Evolutionary conservation across 73 alveolate species (phyloP).

Genomic region (Symbiodinium natans): DNA sequence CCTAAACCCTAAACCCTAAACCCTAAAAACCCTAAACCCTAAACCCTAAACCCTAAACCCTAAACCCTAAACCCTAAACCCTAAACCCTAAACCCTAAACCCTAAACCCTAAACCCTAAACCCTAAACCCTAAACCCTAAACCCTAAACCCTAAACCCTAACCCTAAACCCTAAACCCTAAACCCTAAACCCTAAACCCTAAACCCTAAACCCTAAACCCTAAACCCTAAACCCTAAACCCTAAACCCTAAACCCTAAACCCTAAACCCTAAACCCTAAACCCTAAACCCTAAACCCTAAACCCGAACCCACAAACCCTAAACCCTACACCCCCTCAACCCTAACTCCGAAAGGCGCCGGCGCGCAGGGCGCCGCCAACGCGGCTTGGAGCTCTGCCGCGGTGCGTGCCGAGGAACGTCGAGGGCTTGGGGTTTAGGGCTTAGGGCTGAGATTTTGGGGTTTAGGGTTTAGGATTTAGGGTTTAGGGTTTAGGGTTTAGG

Average conservation of each 20-base stretch:
- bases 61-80: neutral
- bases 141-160: neutral
- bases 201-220: neutral
- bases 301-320: no score
- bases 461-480: neutral
- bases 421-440: neutral
- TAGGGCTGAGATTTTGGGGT: neutral
- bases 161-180: no score
- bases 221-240: no score
- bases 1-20: neutral
- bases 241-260: no score
- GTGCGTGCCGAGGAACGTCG: neutral
- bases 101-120: no score
- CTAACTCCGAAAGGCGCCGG: neutral
- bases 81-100: neutral
- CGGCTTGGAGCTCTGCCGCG: neutral
- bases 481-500: no score
- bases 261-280: neutral
- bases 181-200: neutral
- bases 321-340: neutral
- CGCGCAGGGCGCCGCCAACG: neutral
- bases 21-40: no score
- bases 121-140: neutral
- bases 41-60: no score
- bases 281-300: neutral